Base-by-base conservation (phyloP, 2,329 filamentous ascomycete species). In the Clonostachys solani region DNA sequence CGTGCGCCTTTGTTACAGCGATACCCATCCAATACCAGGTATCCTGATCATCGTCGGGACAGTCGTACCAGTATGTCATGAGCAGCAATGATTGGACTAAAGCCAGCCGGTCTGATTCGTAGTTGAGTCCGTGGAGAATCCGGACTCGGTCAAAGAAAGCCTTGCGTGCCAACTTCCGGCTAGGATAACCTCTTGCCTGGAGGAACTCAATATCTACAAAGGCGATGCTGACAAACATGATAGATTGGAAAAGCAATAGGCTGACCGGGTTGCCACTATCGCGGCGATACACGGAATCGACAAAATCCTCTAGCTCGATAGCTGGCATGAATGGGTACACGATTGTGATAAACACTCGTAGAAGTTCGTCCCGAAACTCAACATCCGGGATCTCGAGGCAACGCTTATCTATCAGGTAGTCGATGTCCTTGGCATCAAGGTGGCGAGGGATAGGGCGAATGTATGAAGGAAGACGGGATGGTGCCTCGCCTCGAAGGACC, bases 11-110 rank as follows among this genome's bases (percentile, higher is more conserved):
- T 12, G 92, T 96, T 50, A 95, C 89, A 40, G 92, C 92, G 36
- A 96, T 89, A 16, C 92, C 92, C 88, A 96, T 95, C 92, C 92
- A 96, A 63, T 96, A 92, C 89, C 92, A 96, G 41, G 92, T 96
- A 64, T 96, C 92, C 66, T 96, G 96, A 63, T 96, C 92, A 67
- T 96, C 91, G 23, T 29, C 23, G 1, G 92, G 92, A 12, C 90
- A 95, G 67, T 96, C 92, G 65, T 96, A 96, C 87, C 92, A 97
- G 65, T 95, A 96, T 5, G 92, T 96, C 87, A 96, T 92, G 50
- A 96, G 77, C 19, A 96, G 75, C 18, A 96, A 75, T 5, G 89
- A 86, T 67, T 96, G 92, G 15, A 96, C 90, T 19, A 96, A 78
- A 18, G 90, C 83, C 49, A 96, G 85, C 45, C 92, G 87, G 64